phyloP scores from a whole-genome alignment of 2,329 filamentous ascomycete genomes.

The Blastomyces gilchristii region DNA sequence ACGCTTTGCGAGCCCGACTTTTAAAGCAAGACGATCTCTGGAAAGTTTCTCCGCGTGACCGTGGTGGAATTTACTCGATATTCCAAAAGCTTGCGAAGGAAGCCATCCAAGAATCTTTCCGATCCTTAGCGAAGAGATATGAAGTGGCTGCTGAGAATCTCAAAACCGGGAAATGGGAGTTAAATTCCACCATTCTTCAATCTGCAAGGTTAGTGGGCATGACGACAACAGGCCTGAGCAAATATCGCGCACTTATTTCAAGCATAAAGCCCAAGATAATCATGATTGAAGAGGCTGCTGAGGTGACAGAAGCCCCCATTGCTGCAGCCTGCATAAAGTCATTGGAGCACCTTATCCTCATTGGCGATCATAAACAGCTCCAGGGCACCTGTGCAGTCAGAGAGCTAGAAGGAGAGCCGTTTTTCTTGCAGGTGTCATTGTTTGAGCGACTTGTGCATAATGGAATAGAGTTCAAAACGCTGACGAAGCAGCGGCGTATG shows the following conservation, averaged over 20 bases:
- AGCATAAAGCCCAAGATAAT: constrained; percentile 57
- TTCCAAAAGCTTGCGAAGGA: constrained; percentile 49
- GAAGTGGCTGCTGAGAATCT: constrained; percentile 41
- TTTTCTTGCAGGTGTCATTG: constrained; percentile 60
- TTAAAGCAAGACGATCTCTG: constrained; percentile 47
- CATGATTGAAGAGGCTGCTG: constrained; percentile 70
- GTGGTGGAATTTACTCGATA: constrained; percentile 57
- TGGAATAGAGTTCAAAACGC: constrained; percentile 50
- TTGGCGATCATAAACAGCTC: constrained; percentile 75
- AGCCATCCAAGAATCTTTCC: constrained; percentile 39
- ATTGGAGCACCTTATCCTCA: constrained; percentile 54
- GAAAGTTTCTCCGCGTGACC: constrained; percentile 44
- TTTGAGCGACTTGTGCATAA: constrained; percentile 69
- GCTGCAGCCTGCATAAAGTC: constrained; percentile 51
- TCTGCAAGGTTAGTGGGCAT: constrained; percentile 52
- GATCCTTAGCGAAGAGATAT: constrained; percentile 42
- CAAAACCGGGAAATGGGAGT: constrained; percentile 49
- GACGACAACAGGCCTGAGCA: constrained; percentile 73
- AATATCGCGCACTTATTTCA: constrained; percentile 62
- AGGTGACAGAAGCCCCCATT: constrained; percentile 53
- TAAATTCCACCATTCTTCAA: constrained; percentile 51
- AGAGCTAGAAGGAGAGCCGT: constrained; percentile 51
- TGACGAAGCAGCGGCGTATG: constrained; percentile 63
- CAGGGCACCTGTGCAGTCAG: constrained; percentile 55
- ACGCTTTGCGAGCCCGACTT: constrained; percentile 27